Base-by-base conservation (phyloP, 305 asterid genomes). In the Solanum hybrid region DNA sequence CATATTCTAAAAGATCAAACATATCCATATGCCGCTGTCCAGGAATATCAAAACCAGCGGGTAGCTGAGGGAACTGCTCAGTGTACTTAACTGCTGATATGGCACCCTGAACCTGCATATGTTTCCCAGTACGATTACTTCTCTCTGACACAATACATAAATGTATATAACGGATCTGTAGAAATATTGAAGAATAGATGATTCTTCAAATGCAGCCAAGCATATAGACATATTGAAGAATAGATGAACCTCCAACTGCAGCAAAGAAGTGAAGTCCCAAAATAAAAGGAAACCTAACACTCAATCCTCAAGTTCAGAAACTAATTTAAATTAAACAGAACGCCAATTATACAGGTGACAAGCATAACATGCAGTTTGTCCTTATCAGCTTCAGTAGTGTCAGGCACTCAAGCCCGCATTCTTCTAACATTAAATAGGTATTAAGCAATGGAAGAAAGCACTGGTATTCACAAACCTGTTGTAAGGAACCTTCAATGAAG, bases 1-100 rank as follows among this genome's bases (percentile, higher is more conserved):
- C 98, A 87, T 91, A 95, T 92, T 96, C 98, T 95, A 97, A 92
- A 78, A 97, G 96, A 92, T 97, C 99, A 93, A 97, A 96, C 99
- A 97, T 96, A 92, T 97, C 99, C 94, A 91, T 64, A 60, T 93
- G 91, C 90, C 98, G 94, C 88, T 93, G 97, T 89, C 95, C 98
- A 90, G 95, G 90, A 89, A 92, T 90, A 91, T 94, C 94, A 94
- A 92, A 93, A 92, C 90, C 94, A 84, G 95, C 91, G 71, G 99
- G 98, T 91, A 97, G 94, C 92, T 92, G 94, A 89, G 99, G 98
- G 90, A 94, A 97, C 89, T 96, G 98, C 81, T 95, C 99, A 20
- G 93, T 94, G 71, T 93, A 95, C 91, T 94, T 93, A 86, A 97
- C 88, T 88, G 99, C 97, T 75, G 98, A 93, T 89, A 96, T 93